Base-by-base conservation (phyloP, 2,329 filamentous ascomycete species). In the Eutypella sp. region DNA sequence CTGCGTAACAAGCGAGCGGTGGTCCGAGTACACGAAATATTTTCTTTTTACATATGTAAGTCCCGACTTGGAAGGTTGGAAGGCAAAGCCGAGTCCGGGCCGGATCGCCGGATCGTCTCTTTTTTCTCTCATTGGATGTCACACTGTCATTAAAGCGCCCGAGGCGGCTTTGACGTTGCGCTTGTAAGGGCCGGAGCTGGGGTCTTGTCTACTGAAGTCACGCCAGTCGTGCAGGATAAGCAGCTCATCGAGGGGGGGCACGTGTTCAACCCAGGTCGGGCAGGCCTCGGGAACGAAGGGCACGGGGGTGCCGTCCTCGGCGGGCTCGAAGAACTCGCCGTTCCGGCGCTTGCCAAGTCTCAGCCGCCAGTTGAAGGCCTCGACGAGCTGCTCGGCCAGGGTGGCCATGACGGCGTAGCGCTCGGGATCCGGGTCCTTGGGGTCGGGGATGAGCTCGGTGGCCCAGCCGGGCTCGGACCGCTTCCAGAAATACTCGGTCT, bases 401-500 rank as follows among this genome's bases (percentile, higher is more conserved):
- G 55, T 52, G 2, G 58, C 56, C 46, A 61, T 42, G 8, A 57
- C 53, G 22, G 56, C 55, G 25, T 54, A 52, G 18, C 56, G 55
- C 37, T 60, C 58, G 10, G 42, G 36, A 37, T 59, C 50, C n/a
- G 50, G 52, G 42, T 58, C 57, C 2, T 52, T 42, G 11, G 52
- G 56, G 40, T 59, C 58, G 0, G 53, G 45, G 15, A 59, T 49
- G 16, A 46, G 45, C 4, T 39, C 45, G 20, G 44, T 44, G 3
- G 48, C 46, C 59, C 55, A 61, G 10, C 20, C 19, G 6, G 51
- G 52, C 25, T 50, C 47, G 15, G 39, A 22, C n/a, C 52, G 51
- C 9, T 49, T 46, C 55, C 56, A 62, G 36, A 59, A 52, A 39
- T 62, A 62, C 48, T 61, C 56, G 10, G 53, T 53, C 47, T 59